phyloP scores from a whole-genome alignment of 176 grass and related monocot genomes.

The Thalia dealbata region DNA sequence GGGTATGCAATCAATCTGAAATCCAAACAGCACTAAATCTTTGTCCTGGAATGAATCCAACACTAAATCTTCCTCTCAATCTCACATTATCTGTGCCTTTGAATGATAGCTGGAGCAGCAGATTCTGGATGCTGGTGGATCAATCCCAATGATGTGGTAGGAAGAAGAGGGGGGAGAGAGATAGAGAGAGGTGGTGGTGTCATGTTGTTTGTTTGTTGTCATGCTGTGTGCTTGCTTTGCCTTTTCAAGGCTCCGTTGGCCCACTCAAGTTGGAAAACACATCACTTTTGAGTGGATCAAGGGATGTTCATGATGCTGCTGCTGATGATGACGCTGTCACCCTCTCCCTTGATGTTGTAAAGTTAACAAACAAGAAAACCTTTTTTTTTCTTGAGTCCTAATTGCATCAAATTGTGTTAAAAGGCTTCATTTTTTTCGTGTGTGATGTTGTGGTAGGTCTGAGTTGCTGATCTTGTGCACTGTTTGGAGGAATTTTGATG shows the following conservation, averaged over 20 bases:
- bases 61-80: background rate
- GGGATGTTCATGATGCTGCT: background rate
- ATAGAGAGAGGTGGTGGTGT: background rate
- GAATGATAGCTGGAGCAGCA: constrained; percentile 32
- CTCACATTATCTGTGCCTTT: background rate
- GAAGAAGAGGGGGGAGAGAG: background rate
- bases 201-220: background rate
- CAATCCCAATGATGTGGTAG: constrained; percentile 30
- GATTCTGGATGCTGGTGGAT: constrained; percentile 29
- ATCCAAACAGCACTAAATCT: background rate
- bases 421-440: background rate
- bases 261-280: background rate
- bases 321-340: no score
- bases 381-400: background rate
- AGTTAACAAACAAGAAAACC: background rate
- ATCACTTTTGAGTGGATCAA: background rate
- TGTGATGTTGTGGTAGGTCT: background rate
- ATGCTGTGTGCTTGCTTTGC: background rate
- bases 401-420: background rate
- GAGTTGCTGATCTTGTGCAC: no score
- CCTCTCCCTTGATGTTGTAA: no score
- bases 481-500: no score
- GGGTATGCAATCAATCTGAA: constrained; percentile 11
- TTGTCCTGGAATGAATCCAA: background rate
- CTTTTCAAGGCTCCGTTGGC: background rate